Evolutionary conservation across 2,329 filamentous ascomycete species (phyloP).

Genomic region (Phialophora macrospora): DNA sequence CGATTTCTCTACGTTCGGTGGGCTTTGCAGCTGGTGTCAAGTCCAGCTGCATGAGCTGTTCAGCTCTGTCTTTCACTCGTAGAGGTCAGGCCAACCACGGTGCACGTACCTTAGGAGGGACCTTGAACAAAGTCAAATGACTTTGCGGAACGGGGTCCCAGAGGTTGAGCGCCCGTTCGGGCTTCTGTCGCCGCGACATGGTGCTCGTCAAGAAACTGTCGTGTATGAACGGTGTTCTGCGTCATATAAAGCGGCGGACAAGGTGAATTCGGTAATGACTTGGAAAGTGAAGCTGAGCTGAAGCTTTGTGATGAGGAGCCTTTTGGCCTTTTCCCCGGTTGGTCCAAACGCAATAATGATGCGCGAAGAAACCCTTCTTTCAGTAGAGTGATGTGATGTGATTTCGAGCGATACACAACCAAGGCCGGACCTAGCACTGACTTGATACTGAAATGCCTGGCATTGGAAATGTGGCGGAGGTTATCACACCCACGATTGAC

Average conservation of each 20-base stretch:
- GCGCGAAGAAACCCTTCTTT: background rate
- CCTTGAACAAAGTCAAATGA: slow-evolving; percentile 18
- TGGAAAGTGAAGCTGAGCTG: background rate
- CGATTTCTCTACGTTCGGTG: background rate
- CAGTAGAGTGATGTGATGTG: background rate
- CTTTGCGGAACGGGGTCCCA: slow-evolving; percentile 5
- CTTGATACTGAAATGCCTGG: slow-evolving; percentile 16
- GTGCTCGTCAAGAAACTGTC: background rate
- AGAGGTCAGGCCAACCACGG: background rate
- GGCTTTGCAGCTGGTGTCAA: background rate
- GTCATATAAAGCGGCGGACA: background rate
- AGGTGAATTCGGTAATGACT: too few relatives aligned
- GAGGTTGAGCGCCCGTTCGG: background rate
- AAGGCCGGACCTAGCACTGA: slow-evolving; percentile 6
- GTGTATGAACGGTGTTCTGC: background rate
- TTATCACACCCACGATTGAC: slow-evolving; percentile 11
- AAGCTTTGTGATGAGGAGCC: background rate
- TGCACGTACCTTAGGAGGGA: slow-evolving; percentile 27
- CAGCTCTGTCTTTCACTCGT: background rate
- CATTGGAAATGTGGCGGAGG: slow-evolving; percentile 21
- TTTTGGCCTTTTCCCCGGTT: background rate
- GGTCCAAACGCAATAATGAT: background rate
- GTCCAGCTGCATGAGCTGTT: slow-evolving; percentile 6
- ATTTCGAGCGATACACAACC: slow-evolving; percentile 6
- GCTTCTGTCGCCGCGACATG: slow-evolving; percentile 20